Evolutionary conservation across 2,329 filamentous ascomycete species (phyloP), one percentile per base, ranked within the genome.

Genomic region (Dactylonectria macrodidyma): DNA sequence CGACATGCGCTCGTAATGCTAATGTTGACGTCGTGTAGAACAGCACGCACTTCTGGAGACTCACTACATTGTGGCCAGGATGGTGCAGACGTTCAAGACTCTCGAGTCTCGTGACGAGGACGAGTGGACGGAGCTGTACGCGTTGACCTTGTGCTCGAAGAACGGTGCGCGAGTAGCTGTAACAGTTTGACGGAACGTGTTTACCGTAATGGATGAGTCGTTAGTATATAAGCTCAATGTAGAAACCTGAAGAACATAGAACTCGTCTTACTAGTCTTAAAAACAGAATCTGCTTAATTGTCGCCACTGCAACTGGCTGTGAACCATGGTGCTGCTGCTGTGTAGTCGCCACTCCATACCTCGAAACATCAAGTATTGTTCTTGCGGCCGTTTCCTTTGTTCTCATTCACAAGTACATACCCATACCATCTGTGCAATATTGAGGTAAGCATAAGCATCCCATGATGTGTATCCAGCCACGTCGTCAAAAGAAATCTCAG

Each of bases 1-100:
- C 19, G 19, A 36, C 34, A 16, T 22, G 26, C n/a, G 26, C 11
- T 10, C n/a, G 30, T 16, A 54, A 33, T n/a, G 22, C 71, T 76
- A 47, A 76, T 58, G 4, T n/a, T 8, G 5, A 19, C 9, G 2
- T 4, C 26, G 3, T 3, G 51, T 48, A 82, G 80, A 81, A 61
- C 79, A 81, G 58, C 77, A 81, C 33, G 80, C 80, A 10, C 71
- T 82, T 12, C 59, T 79, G 4, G 80, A 82, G 68, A 73, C 77
- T 4, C 73, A 78, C 10, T 82, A 79, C 14, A 56, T 82, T 24
- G 76, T 81, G 14, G 77, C 78, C 16, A 75, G 80, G 50, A 76
- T 82, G 73, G 76, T 73, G 19, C 80, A 82, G 71, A 77, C 73
- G 6, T 81, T 77, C 62, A 70, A 66, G 44, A 57, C 60, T 4